Percentiles rank a stretch among this genome's conserved stretches.
phyloP scores from a whole-genome alignment of 2,329 filamentous ascomycete genomes.

The Coniochaeta hoffmannii region DNA sequence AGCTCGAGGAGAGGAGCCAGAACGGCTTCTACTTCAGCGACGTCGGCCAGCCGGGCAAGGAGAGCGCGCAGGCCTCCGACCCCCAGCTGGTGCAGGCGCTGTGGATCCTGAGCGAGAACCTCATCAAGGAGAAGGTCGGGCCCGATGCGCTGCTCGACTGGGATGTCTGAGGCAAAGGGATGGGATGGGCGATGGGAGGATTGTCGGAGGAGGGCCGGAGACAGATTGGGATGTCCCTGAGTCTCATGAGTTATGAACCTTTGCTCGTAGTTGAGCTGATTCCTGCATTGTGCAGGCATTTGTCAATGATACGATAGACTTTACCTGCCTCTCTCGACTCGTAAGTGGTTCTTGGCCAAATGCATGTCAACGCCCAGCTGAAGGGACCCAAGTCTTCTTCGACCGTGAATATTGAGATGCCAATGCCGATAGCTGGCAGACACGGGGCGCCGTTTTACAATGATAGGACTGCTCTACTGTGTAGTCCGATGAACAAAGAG shows the following conservation, averaged over 20 bases:
- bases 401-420: neutral
- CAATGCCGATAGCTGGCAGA: neutral
- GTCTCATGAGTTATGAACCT: too few relatives aligned
- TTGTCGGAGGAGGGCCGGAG: too few relatives aligned
- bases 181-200: neutral
- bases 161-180: slow-evolving; percentile 10
- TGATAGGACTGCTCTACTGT: neutral
- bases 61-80: slow-evolving; percentile 29
- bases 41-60: slow-evolving; percentile 27
- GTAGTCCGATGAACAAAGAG: neutral
- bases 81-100: slow-evolving; percentile 26
- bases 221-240: too few relatives aligned
- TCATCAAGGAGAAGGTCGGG: slow-evolving; percentile 32
- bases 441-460: neutral
- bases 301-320: too few relatives aligned
- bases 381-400: too few relatives aligned
- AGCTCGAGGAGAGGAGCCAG: slow-evolving; percentile 31
- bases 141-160: slow-evolving; percentile 28
- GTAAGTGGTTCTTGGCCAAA: too few relatives aligned
- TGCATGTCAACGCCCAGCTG: too few relatives aligned
- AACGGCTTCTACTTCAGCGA: slow-evolving; percentile 36
- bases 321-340: too few relatives aligned
- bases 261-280: too few relatives aligned
- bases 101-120: slow-evolving; percentile 29
- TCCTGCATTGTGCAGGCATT: too few relatives aligned